phyloP scores from a whole-genome alignment of 2,329 filamentous ascomycete species.

The Fusarium tuaranense region DNA sequence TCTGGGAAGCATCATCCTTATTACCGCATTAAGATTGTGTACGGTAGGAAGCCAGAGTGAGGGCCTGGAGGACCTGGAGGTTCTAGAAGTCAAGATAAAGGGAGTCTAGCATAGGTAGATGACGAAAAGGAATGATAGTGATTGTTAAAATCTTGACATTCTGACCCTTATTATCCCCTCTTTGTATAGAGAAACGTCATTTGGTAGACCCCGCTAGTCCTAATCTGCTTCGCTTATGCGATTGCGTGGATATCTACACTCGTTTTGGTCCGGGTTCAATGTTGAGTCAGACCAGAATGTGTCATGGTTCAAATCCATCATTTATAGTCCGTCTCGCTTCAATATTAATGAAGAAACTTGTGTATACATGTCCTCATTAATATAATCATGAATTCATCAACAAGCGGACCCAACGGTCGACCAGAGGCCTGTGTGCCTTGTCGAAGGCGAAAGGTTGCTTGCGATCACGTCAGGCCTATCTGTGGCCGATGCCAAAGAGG shows the following conservation, averaged over 20 bases:
- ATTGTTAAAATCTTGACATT: background rate
- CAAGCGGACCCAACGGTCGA: background rate
- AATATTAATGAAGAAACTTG: background rate
- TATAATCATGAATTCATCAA: background rate
- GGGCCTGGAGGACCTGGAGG: background rate
- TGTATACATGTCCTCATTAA: background rate
- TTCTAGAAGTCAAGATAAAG: background rate
- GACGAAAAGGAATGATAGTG: background rate
- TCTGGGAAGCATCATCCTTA: conserved; percentile 1
- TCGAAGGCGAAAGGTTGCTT: conserved; percentile 38
- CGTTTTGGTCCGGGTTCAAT: background rate
- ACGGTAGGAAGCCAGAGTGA: background rate
- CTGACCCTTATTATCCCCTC: background rate
- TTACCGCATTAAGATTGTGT: background rate
- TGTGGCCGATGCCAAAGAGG: conserved; percentile 48
- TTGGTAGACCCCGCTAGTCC: background rate
- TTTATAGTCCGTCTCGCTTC: background rate
- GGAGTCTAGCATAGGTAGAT: background rate
- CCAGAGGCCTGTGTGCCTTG: conserved; percentile 8
- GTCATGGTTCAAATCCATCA: background rate
- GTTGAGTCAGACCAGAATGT: background rate
- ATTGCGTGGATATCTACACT: background rate
- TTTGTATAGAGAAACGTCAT: background rate
- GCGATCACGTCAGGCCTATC: conserved; percentile 51
- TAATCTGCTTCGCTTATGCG: background rate